Evolutionary conservation across 352 stramenopile genomes (phyloP), one percentile per base, ranked within the genome.

Genomic region (Blastocystis hominis): DNA sequence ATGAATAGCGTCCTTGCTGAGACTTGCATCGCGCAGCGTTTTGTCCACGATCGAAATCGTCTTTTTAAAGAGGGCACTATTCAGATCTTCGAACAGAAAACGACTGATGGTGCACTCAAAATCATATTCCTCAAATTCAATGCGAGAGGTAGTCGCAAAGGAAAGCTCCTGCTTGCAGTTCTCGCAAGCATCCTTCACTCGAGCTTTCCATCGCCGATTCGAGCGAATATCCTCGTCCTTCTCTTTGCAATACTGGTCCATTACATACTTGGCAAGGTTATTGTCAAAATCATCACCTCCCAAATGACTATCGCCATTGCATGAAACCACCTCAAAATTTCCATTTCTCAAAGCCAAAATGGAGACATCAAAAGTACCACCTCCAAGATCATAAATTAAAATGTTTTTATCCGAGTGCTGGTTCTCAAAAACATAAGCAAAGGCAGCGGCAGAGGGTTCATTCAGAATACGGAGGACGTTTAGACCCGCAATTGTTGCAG

Each of bases 1-100:
- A 90, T 98, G 92, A 17, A 98, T 91, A 44, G 91, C 77, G 40
- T 66, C 44, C 38, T 68, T 75, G 17, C n/a, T 66, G 6, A 89
- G 42, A 24, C 88, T 91, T 24, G 94, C 94, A 89, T 98, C 95
- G 56, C 95, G 94, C 36, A 99, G 90, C 24, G 98, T 95, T 89
- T 94, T 93, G 47, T 90, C 92, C 1, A 94, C 91, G 68, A 92
- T 91, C 15, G 91, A 89, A 86, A 96, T 90, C 1, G 91, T 94
- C 91, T 97, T 98, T 86, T 97, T 96, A 92, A 97, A 98, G n/a
- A 98, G 93, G 70, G 95, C 92, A 5, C 94, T 90, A 88, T 96
- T 96, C 1, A 99, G 89, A 79, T 95, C 91, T 90, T 99, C 96
- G 86, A 98, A 98, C 77, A 97, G 98, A 68, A 93, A 92, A 17